phyloP scores from a whole-genome alignment of 148 eudicot genomes.

The Rhododendron henanense region DNA sequence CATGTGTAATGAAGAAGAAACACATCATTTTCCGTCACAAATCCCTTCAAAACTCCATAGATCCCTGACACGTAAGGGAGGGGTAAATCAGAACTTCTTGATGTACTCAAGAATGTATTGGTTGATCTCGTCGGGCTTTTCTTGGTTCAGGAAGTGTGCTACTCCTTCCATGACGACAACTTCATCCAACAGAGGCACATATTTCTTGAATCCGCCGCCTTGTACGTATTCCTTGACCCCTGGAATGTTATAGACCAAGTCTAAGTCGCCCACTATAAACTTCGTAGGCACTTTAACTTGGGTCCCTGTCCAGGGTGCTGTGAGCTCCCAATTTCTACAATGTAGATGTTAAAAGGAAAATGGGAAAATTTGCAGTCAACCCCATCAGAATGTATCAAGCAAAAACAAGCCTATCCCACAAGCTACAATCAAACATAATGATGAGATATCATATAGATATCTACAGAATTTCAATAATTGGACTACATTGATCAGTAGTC shows the following conservation, averaged over 20 bases:
- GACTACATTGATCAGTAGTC: too few species aligned
- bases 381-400: too few species aligned
- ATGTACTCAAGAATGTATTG: constrained; percentile 27
- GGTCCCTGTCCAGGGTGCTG: constrained; percentile 37
- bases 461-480: too few species aligned
- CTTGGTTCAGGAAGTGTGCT: constrained; percentile 31
- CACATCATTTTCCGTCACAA: too few species aligned
- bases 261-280: constrained; percentile 1
- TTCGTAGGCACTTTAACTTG: constrained; percentile 40
- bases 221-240: constrained; percentile 35
- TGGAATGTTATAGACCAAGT: constrained; percentile 33
- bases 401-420: too few species aligned
- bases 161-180: constrained; percentile 36
- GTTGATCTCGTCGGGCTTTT: constrained; percentile 28
- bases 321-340: constrained; percentile 42
- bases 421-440: not conserved
- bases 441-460: too few species aligned
- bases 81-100: not conserved
- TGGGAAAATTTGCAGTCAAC: too few species aligned
- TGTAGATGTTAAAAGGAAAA: not conserved
- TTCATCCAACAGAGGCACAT: constrained; percentile 33
- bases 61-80: not conserved
- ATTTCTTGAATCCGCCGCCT: constrained; percentile 29
- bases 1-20: not conserved
- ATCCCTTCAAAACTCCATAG: not conserved